Percentiles rank a stretch among this genome's conserved stretches.
phyloP scores from a whole-genome alignment of 2,329 filamentous ascomycete genomes.

The Fusarium anthophilum region DNA sequence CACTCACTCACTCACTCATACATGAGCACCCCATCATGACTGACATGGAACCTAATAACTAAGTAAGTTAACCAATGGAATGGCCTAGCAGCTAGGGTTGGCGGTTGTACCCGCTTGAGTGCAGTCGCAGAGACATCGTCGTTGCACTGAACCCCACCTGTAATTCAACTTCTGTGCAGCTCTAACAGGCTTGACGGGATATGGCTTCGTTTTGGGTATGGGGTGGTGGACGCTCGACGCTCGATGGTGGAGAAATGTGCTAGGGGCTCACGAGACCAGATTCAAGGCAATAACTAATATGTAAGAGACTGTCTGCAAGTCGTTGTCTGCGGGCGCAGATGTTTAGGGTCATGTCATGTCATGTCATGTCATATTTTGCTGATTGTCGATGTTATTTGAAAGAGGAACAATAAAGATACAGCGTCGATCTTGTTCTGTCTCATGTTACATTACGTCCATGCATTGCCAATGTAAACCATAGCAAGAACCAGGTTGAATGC shows the following conservation, averaged over 20 bases:
- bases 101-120: slow-evolving; percentile 24
- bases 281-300: slow-evolving; percentile 1
- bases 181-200: slow-evolving; percentile 7
- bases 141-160: slow-evolving; percentile 30
- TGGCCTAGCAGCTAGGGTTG: not conserved
- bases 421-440: slow-evolving; percentile 7
- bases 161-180: slow-evolving; percentile 21
- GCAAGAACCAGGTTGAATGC: not conserved
- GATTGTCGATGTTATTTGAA: slow-evolving; percentile 2
- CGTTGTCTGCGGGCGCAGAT: slow-evolving; percentile 10
- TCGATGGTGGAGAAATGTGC: slow-evolving; percentile 9
- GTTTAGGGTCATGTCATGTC: not conserved
- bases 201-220: slow-evolving; percentile 29
- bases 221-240: slow-evolving; percentile 17
- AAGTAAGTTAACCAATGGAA: not conserved
- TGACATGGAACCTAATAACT: not conserved
- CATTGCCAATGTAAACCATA: not conserved
- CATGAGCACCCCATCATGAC: not conserved
- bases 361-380: not conserved
- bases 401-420: not conserved
- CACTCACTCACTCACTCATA: not conserved
- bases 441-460: not conserved
- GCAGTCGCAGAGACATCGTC: slow-evolving; percentile 10
- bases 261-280: slow-evolving; percentile 30
- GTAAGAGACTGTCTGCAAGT: not conserved